Percentiles rank a stretch among this genome's conserved stretches.
These are phyloP conservation scores for Coccomyxa sp. DNA, from an alignment of 139 green algal genomes.

Conservation along the genomic window DNA sequence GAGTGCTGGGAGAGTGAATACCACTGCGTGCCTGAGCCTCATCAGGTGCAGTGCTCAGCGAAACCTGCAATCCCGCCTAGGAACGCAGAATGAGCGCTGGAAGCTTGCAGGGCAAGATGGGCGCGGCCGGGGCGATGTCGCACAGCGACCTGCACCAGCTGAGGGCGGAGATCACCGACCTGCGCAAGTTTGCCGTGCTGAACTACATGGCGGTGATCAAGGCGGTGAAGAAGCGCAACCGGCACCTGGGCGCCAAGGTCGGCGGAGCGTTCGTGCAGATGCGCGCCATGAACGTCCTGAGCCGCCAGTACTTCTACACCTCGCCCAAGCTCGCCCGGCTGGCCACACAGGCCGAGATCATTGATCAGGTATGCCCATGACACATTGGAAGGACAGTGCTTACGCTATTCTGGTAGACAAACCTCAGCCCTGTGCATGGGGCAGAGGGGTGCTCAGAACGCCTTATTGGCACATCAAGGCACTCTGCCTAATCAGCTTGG, in stretches of 20 bases:
- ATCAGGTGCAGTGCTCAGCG: no score
- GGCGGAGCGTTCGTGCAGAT: conserved; percentile 5
- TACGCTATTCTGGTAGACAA: no score
- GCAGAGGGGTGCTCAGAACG: no score
- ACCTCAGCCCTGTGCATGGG: no score
- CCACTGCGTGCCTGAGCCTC: no score
- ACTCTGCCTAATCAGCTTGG: no score
- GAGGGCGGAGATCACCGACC: conserved; percentile 22
- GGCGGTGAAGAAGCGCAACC: conserved; percentile 83
- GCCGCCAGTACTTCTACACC: conserved; percentile 75
- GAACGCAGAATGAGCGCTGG: no score
- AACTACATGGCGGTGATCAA: conserved; percentile 84
- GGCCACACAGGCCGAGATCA: conserved; percentile 60
- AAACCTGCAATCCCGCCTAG: no score
- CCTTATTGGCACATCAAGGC: no score
- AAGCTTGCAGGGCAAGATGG: not conserved
- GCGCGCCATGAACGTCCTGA: conserved; percentile 57
- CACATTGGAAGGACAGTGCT: no score
- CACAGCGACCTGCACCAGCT: not conserved
- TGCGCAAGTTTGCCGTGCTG: conserved; percentile 73
- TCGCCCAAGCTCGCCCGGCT: conserved; percentile 60
- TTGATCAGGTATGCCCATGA: conserved; percentile 29
- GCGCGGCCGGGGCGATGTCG: not conserved
- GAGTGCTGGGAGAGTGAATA: no score
- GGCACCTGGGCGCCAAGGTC: conserved; percentile 36